Evolutionary conservation across 2,329 filamentous ascomycete species (phyloP), one percentile per base, ranked within the genome.

Genomic region (Grosmannia clavigera): DNA sequence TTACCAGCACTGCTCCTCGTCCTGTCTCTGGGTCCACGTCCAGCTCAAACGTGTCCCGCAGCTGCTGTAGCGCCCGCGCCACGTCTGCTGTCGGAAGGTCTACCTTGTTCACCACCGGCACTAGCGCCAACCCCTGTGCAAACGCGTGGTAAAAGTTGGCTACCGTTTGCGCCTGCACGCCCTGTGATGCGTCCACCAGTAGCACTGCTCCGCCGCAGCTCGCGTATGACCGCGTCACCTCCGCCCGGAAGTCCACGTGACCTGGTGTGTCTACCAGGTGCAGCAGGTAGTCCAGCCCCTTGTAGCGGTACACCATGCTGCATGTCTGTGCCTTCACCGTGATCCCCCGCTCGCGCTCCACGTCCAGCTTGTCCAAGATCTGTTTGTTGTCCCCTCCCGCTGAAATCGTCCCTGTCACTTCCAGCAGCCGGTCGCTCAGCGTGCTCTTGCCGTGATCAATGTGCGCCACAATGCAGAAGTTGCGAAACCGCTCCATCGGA

Each of bases 381-480:
- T 99, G 94, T 75, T 96, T 95, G 72, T 96, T 96, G 57, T 81
- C 80, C 61, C 77, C 80, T 62, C 90, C 91, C 0, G 88, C 81
- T 66, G 88, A 77, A 64, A 99, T 97, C 7, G 92, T 97, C 25
- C 94, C 92, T 1, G 94, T 99, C 64, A 95, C 79, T 78, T 99
- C 94, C 63, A 99, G 81, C 59, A 99, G 77, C 3, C 94, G 87
- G 69, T 99, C 94, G 66, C 87, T 92, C 58, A 99, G 84, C 5
- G 94, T 99, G 70, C 89, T 95, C 75, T 99, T 99, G 68, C 94
- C 94, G 84, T 99, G 94, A 72, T 99, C 94, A 70, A 99, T 95
- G 72, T 99, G 94, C 11, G 94, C 94, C 58, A 99, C 92, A 68
- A 99, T 97, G 74, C 94, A 99, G 72, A 99, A 99, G 73, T 99